Percentiles rank a stretch among this genome's conserved stretches.
Evolutionary conservation across 2,329 filamentous ascomycete species (phyloP).

Genomic region (Cordyceps javanica): DNA sequence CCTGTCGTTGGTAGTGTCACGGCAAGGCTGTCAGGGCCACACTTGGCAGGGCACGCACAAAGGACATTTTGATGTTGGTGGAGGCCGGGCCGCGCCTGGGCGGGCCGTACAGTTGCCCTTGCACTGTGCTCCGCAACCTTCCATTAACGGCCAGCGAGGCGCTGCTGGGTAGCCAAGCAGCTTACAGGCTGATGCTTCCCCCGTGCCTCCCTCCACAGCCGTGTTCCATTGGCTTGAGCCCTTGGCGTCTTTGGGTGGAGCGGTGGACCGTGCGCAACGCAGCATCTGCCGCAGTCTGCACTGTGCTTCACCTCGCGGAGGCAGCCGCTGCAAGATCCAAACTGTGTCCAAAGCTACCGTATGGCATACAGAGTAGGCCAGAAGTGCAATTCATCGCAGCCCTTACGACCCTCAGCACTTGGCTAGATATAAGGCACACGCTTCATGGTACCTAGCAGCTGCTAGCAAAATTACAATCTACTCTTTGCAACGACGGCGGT

Average conservation of each 20-base stretch:
- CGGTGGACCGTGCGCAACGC: not conserved
- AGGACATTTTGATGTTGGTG: not conserved
- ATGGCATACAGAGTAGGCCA: too few relatives aligned
- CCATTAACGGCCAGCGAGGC: not conserved
- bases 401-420: too few relatives aligned
- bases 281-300: not conserved
- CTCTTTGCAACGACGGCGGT: not conserved
- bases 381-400: too few relatives aligned
- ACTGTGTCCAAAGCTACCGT: too few relatives aligned
- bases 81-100: not conserved
- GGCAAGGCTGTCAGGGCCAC: not conserved
- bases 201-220: not conserved
- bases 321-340: not conserved
- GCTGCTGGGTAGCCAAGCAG: not conserved
- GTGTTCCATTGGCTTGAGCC: not conserved
- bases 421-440: too few relatives aligned
- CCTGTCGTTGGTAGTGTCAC: too few relatives aligned
- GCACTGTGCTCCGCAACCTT: slow-evolving; percentile 3
- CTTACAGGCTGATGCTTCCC: too few relatives aligned
- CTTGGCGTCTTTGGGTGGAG: not conserved
- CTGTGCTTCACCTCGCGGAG: not conserved
- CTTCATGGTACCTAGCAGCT: not conserved
- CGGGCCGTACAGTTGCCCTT: slow-evolving; percentile 1
- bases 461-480: too few relatives aligned
- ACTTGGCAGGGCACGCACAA: not conserved